Evolutionary conservation across 805 yeast species (phyloP), one percentile per base, ranked within the genome.

Genomic region (Candida rishiriensis): DNA sequence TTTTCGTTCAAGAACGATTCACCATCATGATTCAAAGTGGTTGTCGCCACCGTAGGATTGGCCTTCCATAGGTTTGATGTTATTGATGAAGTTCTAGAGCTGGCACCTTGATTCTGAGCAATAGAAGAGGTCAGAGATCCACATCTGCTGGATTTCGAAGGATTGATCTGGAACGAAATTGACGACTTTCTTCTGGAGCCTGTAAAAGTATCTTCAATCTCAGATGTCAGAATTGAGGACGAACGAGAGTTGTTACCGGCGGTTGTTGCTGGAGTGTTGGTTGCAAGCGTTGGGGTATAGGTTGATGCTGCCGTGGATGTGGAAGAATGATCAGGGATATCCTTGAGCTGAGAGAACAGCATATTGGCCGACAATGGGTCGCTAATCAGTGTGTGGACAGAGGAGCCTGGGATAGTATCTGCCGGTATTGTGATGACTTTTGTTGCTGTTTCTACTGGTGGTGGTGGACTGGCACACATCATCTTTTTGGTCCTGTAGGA

Each of bases 131-230:
- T 38, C 12, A 55, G 15, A 2, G 62, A 57, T 0, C 58, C 63
- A 34, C 57, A 51, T 34, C 61, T 40, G 26, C 53, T 49, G 14
- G 51, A 45, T 33, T 46, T 49, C 9, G 49, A 47, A 29, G 46
- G 37, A 30, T 42, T 42, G 16, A 53, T 32, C n/a, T 52, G 57
- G 47, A 62, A 61, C 6, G 61, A 56, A 33, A 60, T 48, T 3
- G 60, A 57, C 3, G 64, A 56, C 44, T 59, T 57, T 38, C 64
- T 51, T 29, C 53, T 37, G 10, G 50, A 39, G 13, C 62, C 61
- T 10, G 57, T 52, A 13, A 39, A 34, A 36, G 33, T 36, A 34
- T 57, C 56, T 30, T 53, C 55, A 34, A 56, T 56, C 33, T 59
- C 63, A 17, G 55, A 50, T 4, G 56, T 50, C 16, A 58, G 46